Evolutionary conservation across 208 protist species (phyloP).

Genomic region (Trypanosoma mega): DNA sequence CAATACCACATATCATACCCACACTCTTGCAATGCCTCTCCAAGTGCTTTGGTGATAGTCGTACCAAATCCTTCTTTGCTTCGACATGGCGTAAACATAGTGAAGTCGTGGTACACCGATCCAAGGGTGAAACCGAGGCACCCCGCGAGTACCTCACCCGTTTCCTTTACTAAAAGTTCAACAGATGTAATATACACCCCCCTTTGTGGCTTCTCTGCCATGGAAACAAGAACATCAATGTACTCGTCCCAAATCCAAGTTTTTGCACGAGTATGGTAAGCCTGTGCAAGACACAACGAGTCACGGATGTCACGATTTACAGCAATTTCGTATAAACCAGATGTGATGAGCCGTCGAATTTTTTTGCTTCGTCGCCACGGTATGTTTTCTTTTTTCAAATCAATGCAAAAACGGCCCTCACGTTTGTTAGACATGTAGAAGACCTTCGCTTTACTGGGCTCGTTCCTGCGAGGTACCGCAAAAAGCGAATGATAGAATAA

Average conservation of each 20-base stretch:
- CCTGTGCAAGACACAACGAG: conserved; percentile 30
- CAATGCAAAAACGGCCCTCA: conserved; percentile 26
- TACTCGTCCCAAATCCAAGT: conserved; percentile 45
- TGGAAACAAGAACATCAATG: conserved; percentile 20
- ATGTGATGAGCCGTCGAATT: conserved; percentile 39
- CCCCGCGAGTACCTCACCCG: conserved; percentile 43
- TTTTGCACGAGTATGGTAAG: conserved; percentile 36
- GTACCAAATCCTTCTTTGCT: conserved; percentile 40
- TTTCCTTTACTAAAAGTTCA: conserved; percentile 42
- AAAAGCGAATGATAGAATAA: conserved; percentile 74
- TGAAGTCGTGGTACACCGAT: conserved; percentile 71
- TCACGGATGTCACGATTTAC: conserved; percentile 44
- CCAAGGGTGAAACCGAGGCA: conserved; percentile 65
- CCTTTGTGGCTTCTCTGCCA: conserved; percentile 22
- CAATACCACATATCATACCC: conserved; percentile 84
- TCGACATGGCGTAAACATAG: conserved; percentile 64
- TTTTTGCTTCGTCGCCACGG: conserved; percentile 50
- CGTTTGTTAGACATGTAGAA: conserved; percentile 12
- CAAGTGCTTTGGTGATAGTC: conserved; percentile 62
- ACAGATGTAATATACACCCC: conserved; percentile 37
- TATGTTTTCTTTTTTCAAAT: conserved; percentile 35
- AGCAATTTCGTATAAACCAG: conserved; percentile 34
- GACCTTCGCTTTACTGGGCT: background rate
- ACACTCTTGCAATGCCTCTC: conserved; percentile 65
- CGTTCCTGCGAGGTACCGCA: conserved; percentile 36